Evolutionary conservation across 2,329 filamentous ascomycete species (phyloP), one percentile per base, ranked within the genome.

Genomic region (Ambrosiella cleistominuta): DNA sequence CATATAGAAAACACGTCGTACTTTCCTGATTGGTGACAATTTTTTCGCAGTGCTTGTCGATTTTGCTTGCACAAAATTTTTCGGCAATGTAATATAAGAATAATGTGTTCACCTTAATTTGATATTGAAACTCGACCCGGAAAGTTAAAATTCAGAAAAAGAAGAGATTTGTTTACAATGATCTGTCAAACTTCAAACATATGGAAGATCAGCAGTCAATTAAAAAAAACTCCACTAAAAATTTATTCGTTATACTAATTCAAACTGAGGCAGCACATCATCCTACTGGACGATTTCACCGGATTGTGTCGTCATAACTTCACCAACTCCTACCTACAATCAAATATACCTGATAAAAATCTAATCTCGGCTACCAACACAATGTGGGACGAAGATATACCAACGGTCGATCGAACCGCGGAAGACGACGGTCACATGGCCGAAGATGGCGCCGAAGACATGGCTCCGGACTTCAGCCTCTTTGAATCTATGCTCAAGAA

Each of bases 391-490:
- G 72, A 74, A 62, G 72, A 74, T 59, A 67, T 68, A 57, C 69
- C 70, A 15, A 64, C 54, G 54, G 42, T 55, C 39, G 45, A 56
- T 57, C 56, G 62, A 44, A 57, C 63, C 13, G 60, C 61, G n/a
- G 62, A 57, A 4, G 61, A 64, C n/a, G 62, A 59, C 7, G 63
- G 62, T 56, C 64, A 64, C 42, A 67, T 68, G 38, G 67, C 64
- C 45, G 81, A 86, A 59, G 75, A 81, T 53, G 81, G 82, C 62
- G 75, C 83, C 57, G 84, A 84, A 45, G 90, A 95, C 64, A 86
- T 90, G 68, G 80, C 83, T 1, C 88, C 90, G 66, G 91, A 97
- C 71, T 96, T 91, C 69, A 83, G 86, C 63, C 83, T 90, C 62
- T 82, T 83, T 62, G 72, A 73, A 2, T 71, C 76, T 37, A 70